These are phyloP conservation scores for Plectosphaerella cucumerina DNA, from an alignment of 2,329 filamentous ascomycete species.

Conservation along the genomic window DNA sequence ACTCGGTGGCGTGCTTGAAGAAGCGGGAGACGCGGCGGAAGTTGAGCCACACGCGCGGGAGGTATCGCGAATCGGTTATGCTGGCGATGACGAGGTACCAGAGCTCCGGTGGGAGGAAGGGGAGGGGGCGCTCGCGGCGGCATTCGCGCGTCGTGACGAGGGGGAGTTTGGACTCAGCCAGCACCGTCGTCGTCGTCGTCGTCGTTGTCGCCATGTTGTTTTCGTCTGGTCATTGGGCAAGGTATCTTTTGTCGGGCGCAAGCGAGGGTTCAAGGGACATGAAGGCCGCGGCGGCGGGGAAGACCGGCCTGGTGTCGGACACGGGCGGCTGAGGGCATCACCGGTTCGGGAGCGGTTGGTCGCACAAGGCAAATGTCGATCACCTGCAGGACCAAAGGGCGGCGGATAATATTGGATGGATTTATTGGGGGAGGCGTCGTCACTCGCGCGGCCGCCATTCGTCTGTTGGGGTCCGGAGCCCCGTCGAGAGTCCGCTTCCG, in stretches of 20 bases:
- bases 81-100: constrained; percentile 9
- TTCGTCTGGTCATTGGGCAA: not conserved
- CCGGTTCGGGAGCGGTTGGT: too few species aligned
- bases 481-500: too few species aligned
- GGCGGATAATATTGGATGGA: too few species aligned
- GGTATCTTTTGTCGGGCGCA: too few species aligned
- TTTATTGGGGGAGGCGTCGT: too few species aligned
- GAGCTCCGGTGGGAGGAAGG: constrained; percentile 10
- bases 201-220: not conserved
- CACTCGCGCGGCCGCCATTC: too few species aligned
- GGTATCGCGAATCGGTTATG: constrained; percentile 10
- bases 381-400: too few species aligned
- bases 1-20: constrained; percentile 10
- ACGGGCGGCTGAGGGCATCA: too few species aligned
- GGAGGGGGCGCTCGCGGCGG: not conserved
- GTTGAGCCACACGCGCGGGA: constrained; percentile 11
- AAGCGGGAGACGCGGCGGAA: constrained; percentile 10
- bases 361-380: too few species aligned
- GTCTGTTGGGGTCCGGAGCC: too few species aligned
- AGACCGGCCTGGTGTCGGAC: too few species aligned
- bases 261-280: constrained; percentile 13
- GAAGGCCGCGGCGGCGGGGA: too few species aligned
- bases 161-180: not conserved
- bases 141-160: not conserved
- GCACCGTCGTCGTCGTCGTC: not conserved